Evolutionary conservation across 1,284 basidiomycete species (phyloP).

Genomic region (Irpex sp.): DNA sequence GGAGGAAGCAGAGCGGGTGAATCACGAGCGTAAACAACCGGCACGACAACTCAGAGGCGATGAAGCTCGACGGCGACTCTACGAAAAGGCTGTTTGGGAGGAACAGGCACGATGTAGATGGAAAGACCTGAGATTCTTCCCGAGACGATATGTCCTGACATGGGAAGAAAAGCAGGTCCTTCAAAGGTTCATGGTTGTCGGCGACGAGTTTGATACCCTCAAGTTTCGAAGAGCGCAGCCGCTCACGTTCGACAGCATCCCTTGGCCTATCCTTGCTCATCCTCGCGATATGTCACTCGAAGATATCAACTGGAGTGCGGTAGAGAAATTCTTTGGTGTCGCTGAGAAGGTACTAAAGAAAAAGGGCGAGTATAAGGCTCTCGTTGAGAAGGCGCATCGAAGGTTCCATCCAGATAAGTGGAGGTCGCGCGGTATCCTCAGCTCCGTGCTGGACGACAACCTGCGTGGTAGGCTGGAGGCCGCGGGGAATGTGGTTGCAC

Average conservation of each 20-base stretch:
- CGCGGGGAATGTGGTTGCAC: slow-evolving; percentile 2
- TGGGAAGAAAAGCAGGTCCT: neutral
- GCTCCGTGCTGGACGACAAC: too few species aligned
- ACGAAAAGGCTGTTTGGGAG: slow-evolving; percentile 24
- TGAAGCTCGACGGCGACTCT: slow-evolving; percentile 18
- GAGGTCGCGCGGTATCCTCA: neutral
- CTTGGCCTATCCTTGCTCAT: slow-evolving; percentile 58
- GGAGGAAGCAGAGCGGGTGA: neutral
- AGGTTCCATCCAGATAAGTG: slow-evolving; percentile 14
- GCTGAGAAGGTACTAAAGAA: slow-evolving; percentile 30
- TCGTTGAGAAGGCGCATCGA: slow-evolving; percentile 10
- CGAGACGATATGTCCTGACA: slow-evolving; percentile 30
- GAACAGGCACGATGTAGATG: slow-evolving; percentile 2
- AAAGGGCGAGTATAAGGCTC: slow-evolving; percentile 1
- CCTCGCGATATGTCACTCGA: slow-evolving; percentile 39
- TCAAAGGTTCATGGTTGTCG: slow-evolving; percentile 46
- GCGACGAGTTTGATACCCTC: slow-evolving; percentile 52
- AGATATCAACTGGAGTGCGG: slow-evolving; percentile 60
- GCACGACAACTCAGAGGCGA: slow-evolving; percentile 7
- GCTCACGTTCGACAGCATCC: slow-evolving; percentile 52
- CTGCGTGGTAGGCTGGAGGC: too few species aligned
- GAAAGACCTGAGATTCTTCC: slow-evolving; percentile 27
- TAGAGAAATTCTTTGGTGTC: slow-evolving; percentile 59
- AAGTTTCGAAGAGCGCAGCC: slow-evolving; percentile 46
- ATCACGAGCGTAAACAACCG: neutral